Base-by-base conservation (phyloP, 441 rosid species). In the Populus hybrid region DNA sequence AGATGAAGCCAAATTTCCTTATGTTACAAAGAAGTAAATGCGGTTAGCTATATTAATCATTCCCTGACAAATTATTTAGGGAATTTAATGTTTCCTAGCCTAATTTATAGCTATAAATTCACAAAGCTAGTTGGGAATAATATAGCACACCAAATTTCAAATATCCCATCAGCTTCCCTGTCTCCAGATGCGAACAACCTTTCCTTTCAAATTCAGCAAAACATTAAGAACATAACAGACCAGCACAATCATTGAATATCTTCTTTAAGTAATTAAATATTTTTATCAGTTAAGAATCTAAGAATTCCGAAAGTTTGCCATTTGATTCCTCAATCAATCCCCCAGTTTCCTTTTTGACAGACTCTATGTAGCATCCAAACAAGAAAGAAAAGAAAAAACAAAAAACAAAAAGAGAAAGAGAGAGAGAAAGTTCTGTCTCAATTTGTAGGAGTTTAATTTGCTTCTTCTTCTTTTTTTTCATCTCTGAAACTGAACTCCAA, bases 401-500 rank as follows among this genome's bases (percentile, higher is more conserved):
- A 35, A 59, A 42, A 66, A 26, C n/a, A 29, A 59, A 42, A 69
- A 26, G 20, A 36, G 21, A 65, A 28, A 56, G 24, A 28, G 40
- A 40, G 69, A 40, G 65, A 68, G 70, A 67, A 83, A 78, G 71
- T 83, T 82, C 74, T 78, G 77, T 63, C 76, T 81, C 76, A 53
- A 40, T 76, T 56, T 31, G 24, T 35, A 18, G 64, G 77, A 72
- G 31, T 1, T 77, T 59, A 1, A 45, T 45, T 14, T 45, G 56
- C 79, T 71, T 10, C 12, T 33, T 10, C 1, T 10, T 40, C n/a
- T n/a, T 35, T 35, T 0, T 35, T 40, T 85, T 87, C 85, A 90
- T 83, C 89, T 85, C 85, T 77, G 76, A 21, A 75, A 78, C 73
- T 87, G 86, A 82, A 86, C 79, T 79, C 87, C 89, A 86, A 86